Evolutionary conservation across 2,329 filamentous ascomycete genomes (phyloP), one percentile per base, ranked within the genome.

Genomic region (Alternaria sp.): DNA sequence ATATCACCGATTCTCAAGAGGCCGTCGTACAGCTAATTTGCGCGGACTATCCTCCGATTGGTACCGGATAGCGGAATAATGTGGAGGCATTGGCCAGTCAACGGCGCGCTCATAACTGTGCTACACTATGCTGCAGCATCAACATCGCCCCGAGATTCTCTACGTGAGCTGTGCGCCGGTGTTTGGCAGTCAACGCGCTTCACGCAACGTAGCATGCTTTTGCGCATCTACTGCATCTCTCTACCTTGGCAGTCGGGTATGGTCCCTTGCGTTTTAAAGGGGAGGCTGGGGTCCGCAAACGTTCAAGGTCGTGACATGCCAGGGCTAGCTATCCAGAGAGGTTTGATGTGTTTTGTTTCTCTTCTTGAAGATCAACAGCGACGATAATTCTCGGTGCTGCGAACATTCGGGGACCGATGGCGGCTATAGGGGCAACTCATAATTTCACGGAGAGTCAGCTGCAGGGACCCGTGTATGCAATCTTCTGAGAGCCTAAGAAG

Each of bases 11-110:
- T 31, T 24, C 10, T 48, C 39, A 56, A 60, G 29, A 51, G 42
- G 9, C 46, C 34, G 28, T 51, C 34, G 8, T 60, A 58, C 37
- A 33, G 48, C 34, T 57, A 37, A 63, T 9, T 29, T 31, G 44
- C 37, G 21, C 2, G 24, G 28, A 9, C 23, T 10, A n/a, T 17
- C 13, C n/a, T 51, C 10, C 14, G 21, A 26, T 33, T n/a, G 28
- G 33, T 28, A 24, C 46, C 5, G 4, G 23, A 33, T 2, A 8
- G 14, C 2, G 29, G 2, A 26, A 34, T 4, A 24, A 34, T 23
- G n/a, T 23, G 5, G 5, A 29, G 21, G 14, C 11, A 11, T 29
- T 34, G 24, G 23, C 29, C 44, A 44, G 44, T 34, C 44, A 46
- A 46, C 2, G 23, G 14, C 29, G 21, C 17, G 17, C 44, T 46